Percentiles rank a stretch among this genome's conserved stretches.
phyloP scores from a whole-genome alignment of 73 alveolate species.

The Paramecium caudatum region DNA sequence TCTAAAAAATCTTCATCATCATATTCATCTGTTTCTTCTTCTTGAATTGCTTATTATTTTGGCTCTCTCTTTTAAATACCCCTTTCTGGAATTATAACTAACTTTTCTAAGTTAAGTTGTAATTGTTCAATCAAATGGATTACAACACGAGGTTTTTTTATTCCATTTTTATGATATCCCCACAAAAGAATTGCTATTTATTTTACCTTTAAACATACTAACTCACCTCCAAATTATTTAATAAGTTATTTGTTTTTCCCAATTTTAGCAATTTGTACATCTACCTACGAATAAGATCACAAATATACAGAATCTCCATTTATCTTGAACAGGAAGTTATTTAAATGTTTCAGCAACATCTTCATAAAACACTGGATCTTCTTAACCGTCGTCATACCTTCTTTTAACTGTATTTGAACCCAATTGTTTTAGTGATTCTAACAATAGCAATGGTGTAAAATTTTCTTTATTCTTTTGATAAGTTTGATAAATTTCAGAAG shows the following conservation, averaged over 20 bases:
- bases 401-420: background rate
- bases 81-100: conserved; percentile 12
- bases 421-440: conserved; percentile 16
- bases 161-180: conserved; percentile 55
- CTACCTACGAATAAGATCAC: conserved; percentile 37
- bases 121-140: background rate
- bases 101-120: background rate
- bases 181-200: conserved; percentile 47
- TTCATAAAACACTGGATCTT: background rate
- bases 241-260: background rate
- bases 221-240: background rate
- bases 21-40: conserved; percentile 1
- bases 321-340: conserved; percentile 31
- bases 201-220: background rate
- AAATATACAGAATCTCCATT: conserved; percentile 68
- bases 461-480: conserved; percentile 49
- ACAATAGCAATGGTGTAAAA: conserved; percentile 24
- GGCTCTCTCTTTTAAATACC: background rate
- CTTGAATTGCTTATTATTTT: background rate
- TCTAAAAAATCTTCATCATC: conserved; percentile 39
- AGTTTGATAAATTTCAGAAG: background rate
- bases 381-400: background rate
- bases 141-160: background rate
- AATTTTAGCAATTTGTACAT: conserved; percentile 34
- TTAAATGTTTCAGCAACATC: background rate